phyloP scores from a whole-genome alignment of 1,284 basidiomycete genomes.

The Puccinia sorghi region DNA sequence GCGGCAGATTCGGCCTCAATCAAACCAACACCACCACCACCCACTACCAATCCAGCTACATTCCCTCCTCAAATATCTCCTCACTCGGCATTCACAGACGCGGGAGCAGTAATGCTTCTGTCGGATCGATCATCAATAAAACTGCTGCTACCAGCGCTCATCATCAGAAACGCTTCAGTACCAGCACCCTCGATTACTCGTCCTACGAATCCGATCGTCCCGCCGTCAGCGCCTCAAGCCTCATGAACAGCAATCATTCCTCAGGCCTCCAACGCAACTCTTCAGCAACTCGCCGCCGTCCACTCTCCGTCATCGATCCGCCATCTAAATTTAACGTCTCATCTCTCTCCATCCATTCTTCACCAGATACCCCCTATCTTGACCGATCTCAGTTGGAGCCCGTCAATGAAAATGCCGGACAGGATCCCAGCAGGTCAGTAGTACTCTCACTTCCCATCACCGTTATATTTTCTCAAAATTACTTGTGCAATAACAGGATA shows the following conservation, averaged over 20 bases:
- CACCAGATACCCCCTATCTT: slow-evolving; percentile 25
- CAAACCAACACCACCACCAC: slow-evolving; percentile 22
- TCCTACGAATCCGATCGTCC: slow-evolving; percentile 9
- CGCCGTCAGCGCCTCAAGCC: slow-evolving; percentile 42
- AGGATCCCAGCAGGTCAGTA: slow-evolving; percentile 12
- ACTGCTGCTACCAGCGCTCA: neutral
- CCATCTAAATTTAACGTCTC: slow-evolving; percentile 14
- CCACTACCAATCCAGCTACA: slow-evolving; percentile 19
- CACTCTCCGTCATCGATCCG: slow-evolving; percentile 46
- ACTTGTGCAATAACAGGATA: too few relatives aligned
- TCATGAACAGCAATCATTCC: slow-evolving; percentile 22
- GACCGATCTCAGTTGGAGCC: slow-evolving; percentile 36
- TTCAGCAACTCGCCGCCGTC: slow-evolving; percentile 22
- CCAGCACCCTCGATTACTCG: slow-evolving; percentile 20
- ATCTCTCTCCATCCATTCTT: neutral
- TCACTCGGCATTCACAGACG: slow-evolving; percentile 23
- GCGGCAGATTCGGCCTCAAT: slow-evolving; percentile 44
- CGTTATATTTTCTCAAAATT: too few relatives aligned
- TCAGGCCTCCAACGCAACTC: slow-evolving; percentile 35
- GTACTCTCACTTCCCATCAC: neutral
- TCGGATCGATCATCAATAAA: neutral
- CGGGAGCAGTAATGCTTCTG: slow-evolving; percentile 2
- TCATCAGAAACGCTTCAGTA: slow-evolving; percentile 46
- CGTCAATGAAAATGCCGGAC: slow-evolving; percentile 5
- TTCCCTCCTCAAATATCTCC: slow-evolving; percentile 10